Evolutionary conservation across 345 rosid genomes (phyloP).

Genomic region (Anastatica hierochuntica): DNA sequence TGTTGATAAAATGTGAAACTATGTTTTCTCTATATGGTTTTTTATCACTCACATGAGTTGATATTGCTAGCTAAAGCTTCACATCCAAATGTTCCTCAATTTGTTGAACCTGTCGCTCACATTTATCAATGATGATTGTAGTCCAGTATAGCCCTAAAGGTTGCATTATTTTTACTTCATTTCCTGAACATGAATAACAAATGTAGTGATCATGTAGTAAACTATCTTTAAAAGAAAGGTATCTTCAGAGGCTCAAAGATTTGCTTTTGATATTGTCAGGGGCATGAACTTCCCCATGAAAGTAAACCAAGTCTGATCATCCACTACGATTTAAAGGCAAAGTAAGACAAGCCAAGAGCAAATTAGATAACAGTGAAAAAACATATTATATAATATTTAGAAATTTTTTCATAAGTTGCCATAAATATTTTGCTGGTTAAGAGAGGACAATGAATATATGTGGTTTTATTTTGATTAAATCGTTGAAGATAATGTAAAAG

Average conservation of each 20-base stretch:
- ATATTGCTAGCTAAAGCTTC: slow-evolving; percentile 74
- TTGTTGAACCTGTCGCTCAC: slow-evolving; percentile 97
- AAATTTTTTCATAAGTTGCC: slow-evolving; percentile 92
- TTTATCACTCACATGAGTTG: slow-evolving; percentile 59
- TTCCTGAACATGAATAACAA: background rate
- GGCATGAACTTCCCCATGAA: slow-evolving; percentile 70
- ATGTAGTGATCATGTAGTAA: background rate
- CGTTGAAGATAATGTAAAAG: slow-evolving; percentile 53
- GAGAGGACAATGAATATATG: slow-evolving; percentile 76
- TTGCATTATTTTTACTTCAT: slow-evolving; percentile 6
- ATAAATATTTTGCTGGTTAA: slow-evolving; percentile 97
- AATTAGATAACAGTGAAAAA: background rate
- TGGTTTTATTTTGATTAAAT: slow-evolving; percentile 71
- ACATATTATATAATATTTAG: slow-evolving; percentile 28
- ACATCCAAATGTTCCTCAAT: slow-evolving; percentile 94
- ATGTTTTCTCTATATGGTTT: background rate
- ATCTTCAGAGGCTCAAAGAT: slow-evolving; percentile 25
- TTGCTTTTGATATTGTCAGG: slow-evolving; percentile 43
- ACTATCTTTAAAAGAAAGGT: slow-evolving; percentile 77
- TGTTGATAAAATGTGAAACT: background rate
- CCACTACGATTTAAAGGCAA: slow-evolving; percentile 85
- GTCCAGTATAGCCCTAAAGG: slow-evolving; percentile 73
- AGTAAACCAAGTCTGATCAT: slow-evolving; percentile 79
- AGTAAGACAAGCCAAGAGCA: slow-evolving; percentile 49
- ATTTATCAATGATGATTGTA: slow-evolving; percentile 92